These are phyloP conservation scores for Candida sanyaensis DNA, from an alignment of 1,139 yeast genomes.

Conservation along the genomic window DNA sequence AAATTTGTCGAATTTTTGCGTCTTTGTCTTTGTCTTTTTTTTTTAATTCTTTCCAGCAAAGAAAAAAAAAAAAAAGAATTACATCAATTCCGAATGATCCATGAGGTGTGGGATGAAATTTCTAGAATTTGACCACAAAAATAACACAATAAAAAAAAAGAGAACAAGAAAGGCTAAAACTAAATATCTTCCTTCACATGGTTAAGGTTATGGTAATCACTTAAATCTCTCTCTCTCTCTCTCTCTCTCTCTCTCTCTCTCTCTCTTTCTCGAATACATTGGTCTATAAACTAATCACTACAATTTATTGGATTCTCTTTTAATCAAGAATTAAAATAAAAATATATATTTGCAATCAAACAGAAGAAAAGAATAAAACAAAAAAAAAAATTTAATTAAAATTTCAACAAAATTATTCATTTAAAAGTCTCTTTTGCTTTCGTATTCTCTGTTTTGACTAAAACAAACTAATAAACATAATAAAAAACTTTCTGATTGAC, in stretches of 20 bases:
- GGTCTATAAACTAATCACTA: too few relatives aligned
- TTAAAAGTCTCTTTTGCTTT: background rate
- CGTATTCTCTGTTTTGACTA: background rate
- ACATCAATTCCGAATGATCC: constrained; percentile 1
- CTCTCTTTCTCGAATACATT: too few relatives aligned
- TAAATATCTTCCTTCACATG: background rate
- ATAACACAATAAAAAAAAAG: background rate
- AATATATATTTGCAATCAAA: too few relatives aligned
- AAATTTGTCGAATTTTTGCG: background rate
- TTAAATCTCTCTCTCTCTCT: too few relatives aligned
- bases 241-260: too few relatives aligned
- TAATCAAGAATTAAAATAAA: background rate
- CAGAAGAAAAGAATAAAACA: background rate
- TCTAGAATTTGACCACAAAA: constrained; percentile 1
- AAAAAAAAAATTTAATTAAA: background rate
- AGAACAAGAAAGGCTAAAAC: background rate
- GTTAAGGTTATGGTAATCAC: too few relatives aligned
- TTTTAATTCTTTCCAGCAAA: background rate
- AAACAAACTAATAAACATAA: background rate
- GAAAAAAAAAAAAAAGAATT: background rate
- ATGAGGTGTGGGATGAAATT: background rate
- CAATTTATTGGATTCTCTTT: too few relatives aligned
- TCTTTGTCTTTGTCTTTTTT: background rate
- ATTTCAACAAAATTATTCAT: background rate
- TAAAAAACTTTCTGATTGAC: constrained; percentile 1